Base-by-base conservation (phyloP, 2,329 filamentous ascomycete species). In the Lasiodiplodia sp. region DNA sequence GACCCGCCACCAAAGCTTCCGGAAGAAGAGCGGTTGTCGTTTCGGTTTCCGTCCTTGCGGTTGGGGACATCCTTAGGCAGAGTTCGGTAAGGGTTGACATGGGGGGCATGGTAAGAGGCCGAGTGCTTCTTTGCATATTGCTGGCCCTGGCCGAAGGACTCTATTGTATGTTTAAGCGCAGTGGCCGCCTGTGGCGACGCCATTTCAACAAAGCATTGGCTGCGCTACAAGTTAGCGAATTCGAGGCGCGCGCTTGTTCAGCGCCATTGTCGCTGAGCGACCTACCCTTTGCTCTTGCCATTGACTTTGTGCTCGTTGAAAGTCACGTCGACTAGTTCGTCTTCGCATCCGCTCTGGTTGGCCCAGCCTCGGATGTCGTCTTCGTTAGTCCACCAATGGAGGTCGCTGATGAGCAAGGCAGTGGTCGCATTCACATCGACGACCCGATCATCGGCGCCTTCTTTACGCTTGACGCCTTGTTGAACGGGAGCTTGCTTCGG, bases 291-390 rank as follows among this genome's bases (percentile, higher is more conserved):
- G 82, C 93, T 97, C 83, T 99, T 99, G 73, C 96, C 96, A 73
- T 99, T 99, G 58, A 98, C 94, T 79, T 99, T 99, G 81, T 98
- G 96, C 79, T 99, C 96, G 75, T 93, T 97, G 79, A 98, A 99
- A 0, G 94, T 97, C 64, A 99, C 89, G 70, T 98, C 96, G 75
- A 92, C 94, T 21, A 98, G 83, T 75, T 97, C 93, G 56, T 90
- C 87, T 79, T 98, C 96, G 73, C 89, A 92, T 2, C 87, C 88
- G n/a, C 91, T 92, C 72, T 92, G 87, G 72, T 90, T 89, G 28
- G 92, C 86, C 92, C 94, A 97, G 63, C 91, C 92, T 66, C 96
- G 91, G 68, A 99, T 88, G 74, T 98, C 94, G 76, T 99, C 96
- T 77, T 99, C 96, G 2, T 77, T 79, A 37, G 90, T 94, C 95